Conservation (phyloP, 768 basidiomycete species). For the Suillus placidus region DNA sequence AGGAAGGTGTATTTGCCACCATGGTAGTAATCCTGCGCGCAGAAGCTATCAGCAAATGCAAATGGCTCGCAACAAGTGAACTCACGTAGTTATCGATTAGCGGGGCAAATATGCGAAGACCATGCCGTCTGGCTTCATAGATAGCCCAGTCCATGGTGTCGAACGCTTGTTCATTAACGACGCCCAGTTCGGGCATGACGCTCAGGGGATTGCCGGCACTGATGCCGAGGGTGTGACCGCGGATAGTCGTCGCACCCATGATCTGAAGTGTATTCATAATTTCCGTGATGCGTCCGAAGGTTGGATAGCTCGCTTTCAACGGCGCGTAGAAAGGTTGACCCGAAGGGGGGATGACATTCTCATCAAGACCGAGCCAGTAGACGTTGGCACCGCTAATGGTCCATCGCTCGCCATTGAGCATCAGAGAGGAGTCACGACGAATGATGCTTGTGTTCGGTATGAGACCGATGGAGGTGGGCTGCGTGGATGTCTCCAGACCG, state of each 20-base stretch:
- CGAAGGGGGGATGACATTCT: slow-evolving; percentile 28
- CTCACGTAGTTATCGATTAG: slow-evolving; percentile 25
- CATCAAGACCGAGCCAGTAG: slow-evolving; percentile 38
- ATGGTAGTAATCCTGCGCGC: slow-evolving; percentile 25
- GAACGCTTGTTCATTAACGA: slow-evolving; percentile 30
- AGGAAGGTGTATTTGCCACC: slow-evolving; percentile 37
- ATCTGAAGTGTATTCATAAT: slow-evolving; percentile 17
- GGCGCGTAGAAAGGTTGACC: slow-evolving; percentile 10
- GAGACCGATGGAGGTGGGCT: slow-evolving; percentile 2
- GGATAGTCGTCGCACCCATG: slow-evolving; percentile 27
- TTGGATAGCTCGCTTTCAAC: slow-evolving; percentile 15
- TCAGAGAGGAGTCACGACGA: slow-evolving; percentile 8
- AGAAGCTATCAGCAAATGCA: neutral
- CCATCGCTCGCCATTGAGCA: slow-evolving; percentile 10
- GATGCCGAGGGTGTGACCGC: slow-evolving; percentile 33
- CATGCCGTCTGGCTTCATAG: slow-evolving; percentile 15
- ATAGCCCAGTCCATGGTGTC: slow-evolving; percentile 34
- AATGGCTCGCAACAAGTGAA: neutral
- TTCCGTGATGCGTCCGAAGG: slow-evolving; percentile 13
- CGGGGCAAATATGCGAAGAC: slow-evolving; percentile 19
- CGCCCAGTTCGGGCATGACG: slow-evolving; percentile 29
- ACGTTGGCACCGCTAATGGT: slow-evolving; percentile 27
- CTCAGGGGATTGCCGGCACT: slow-evolving; percentile 31
- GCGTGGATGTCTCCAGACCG: neutral
- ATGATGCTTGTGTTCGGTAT: slow-evolving; percentile 9